Percentiles rank a stretch among this genome's conserved stretches.
These are phyloP conservation scores for Fusarium nygamai DNA, from an alignment of 2,329 filamentous ascomycete genomes.

Conservation along the genomic window DNA sequence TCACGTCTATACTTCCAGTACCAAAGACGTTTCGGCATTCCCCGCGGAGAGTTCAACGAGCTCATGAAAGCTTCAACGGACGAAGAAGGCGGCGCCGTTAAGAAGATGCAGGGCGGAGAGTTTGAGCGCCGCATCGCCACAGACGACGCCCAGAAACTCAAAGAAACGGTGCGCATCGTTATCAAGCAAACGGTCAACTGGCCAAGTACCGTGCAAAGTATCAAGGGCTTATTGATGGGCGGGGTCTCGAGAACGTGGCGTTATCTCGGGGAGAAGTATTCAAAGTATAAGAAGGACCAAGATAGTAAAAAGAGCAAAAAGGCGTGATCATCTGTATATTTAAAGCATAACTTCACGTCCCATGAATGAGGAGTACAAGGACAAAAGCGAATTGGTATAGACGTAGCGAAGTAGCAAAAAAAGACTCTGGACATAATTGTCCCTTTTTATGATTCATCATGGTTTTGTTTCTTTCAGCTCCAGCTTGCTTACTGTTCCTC, in stretches of 20 bases:
- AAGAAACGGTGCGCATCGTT: conserved; percentile 74
- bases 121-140: conserved; percentile 88
- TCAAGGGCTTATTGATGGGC: conserved; percentile 85
- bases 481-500: conserved; percentile 11
- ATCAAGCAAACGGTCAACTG: conserved; percentile 91
- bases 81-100: conserved; percentile 74
- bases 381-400: conserved; percentile 16
- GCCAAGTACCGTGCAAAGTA: conserved; percentile 88
- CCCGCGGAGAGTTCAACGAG: conserved; percentile 81
- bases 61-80: conserved; percentile 84
- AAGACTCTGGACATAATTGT: not conserved
- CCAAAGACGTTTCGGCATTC: conserved; percentile 88
- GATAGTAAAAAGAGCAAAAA: conserved; percentile 41
- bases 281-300: conserved; percentile 67
- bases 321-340: conserved; percentile 6
- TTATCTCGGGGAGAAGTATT: conserved; percentile 85
- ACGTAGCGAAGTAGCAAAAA: conserved; percentile 16
- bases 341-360: not conserved
- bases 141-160: conserved; percentile 73
- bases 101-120: conserved; percentile 78
- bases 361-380: conserved; percentile 17
- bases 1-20: conserved; percentile 94
- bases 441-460: conserved; percentile 24
- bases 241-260: conserved; percentile 75
- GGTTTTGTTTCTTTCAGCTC: conserved; percentile 9